phyloP scores from a whole-genome alignment of 208 protist genomes.

The Acanthamoeba royreba region DNA sequence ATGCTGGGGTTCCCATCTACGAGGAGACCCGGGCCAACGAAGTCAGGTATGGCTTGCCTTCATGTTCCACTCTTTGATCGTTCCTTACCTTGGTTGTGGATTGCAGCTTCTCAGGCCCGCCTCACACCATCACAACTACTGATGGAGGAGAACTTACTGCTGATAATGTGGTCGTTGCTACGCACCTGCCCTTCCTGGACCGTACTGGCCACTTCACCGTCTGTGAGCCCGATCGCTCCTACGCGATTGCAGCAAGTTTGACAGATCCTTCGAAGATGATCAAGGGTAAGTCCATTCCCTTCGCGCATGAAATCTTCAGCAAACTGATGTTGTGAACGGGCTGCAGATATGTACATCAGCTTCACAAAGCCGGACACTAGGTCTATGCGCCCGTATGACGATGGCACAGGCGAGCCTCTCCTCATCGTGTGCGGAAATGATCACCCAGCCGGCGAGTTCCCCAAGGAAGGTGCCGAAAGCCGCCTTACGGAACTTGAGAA shows the following conservation, averaged over 20 bases:
- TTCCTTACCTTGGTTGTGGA: background rate
- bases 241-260: background rate
- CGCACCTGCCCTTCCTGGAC: constrained; percentile 9
- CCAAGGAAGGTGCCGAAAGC: background rate
- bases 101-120: background rate
- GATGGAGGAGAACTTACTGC: background rate
- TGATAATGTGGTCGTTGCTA: background rate
- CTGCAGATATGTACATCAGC: background rate
- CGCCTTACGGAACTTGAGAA: background rate
- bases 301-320: background rate
- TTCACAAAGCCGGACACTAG: background rate
- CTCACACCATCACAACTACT: background rate
- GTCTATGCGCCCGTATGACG: background rate
- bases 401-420: background rate
- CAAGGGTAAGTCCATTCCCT: background rate
- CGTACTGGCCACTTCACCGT: constrained; percentile 21
- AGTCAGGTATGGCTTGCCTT: background rate
- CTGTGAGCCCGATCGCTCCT: background rate
- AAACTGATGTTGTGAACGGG: background rate
- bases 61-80: background rate
- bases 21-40: background rate
- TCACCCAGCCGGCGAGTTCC: constrained; percentile 8
- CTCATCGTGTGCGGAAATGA: background rate
- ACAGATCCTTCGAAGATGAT: background rate
- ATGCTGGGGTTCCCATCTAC: background rate